Conservation (phyloP, 805 yeast species). For the Tetrapisispora namnaoensis region DNA sequence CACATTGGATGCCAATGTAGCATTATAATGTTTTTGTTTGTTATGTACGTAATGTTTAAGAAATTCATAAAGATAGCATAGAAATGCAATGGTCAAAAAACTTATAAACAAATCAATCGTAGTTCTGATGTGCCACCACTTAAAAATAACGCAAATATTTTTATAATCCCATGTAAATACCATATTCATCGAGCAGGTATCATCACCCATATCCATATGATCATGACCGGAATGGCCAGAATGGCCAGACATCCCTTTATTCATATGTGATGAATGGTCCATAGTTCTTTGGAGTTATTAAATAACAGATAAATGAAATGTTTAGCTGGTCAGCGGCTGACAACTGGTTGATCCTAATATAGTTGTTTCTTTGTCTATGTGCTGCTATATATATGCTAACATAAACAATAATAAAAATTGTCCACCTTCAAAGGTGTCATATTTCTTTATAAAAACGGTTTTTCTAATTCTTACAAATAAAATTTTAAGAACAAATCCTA, state of each 20-base stretch:
- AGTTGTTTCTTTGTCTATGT: too few species aligned
- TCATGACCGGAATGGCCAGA: slow-evolving; percentile 5
- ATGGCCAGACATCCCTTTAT: neutral
- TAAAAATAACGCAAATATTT: slow-evolving; percentile 61
- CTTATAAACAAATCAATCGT: slow-evolving; percentile 42
- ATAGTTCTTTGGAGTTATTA: neutral
- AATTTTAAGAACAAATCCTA: too few species aligned
- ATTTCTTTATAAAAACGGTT: too few species aligned
- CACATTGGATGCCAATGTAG: neutral
- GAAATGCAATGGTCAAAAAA: slow-evolving; percentile 36
- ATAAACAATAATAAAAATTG: too few species aligned
- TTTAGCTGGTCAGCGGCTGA: too few species aligned
- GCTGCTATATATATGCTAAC: too few species aligned
- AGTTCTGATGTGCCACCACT: slow-evolving; percentile 71
- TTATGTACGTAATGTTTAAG: slow-evolving; percentile 18
- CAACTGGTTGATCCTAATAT: too few species aligned
- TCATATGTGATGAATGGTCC: slow-evolving; percentile 3
- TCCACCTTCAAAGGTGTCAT: too few species aligned
- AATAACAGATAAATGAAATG: too few species aligned
- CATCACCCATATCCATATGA: slow-evolving; percentile 19
- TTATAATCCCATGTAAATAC: slow-evolving; percentile 69
- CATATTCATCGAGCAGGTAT: slow-evolving; percentile 57
- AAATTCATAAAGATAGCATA: slow-evolving; percentile 55
- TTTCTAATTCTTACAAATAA: too few species aligned
- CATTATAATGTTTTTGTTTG: slow-evolving; percentile 3